Percentiles rank a stretch among this genome's conserved stretches.
Evolutionary conservation across 495 filamentous ascomycete genomes (phyloP).

Genomic region (Penicillium desertorum): DNA sequence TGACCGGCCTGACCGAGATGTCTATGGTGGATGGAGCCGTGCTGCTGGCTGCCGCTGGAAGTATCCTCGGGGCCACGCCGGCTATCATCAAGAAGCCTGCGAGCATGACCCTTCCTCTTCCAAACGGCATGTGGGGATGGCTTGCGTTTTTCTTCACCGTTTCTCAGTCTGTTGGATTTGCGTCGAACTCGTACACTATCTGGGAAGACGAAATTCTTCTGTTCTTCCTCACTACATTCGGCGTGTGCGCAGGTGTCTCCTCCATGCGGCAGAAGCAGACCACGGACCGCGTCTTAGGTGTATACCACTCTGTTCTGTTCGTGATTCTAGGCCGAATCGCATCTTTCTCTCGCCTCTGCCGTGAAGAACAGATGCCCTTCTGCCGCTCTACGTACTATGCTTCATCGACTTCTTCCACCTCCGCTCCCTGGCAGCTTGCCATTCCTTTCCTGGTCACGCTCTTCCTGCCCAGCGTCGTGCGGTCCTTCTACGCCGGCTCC

Average conservation of each 20-base stretch:
- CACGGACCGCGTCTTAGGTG: slow-evolving; percentile 66
- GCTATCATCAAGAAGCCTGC: slow-evolving; percentile 52
- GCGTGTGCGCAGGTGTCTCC: slow-evolving; percentile 64
- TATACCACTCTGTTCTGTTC: slow-evolving; percentile 83
- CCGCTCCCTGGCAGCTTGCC: slow-evolving; percentile 82
- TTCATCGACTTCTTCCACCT: slow-evolving; percentile 86
- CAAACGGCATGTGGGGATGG: slow-evolving; percentile 83
- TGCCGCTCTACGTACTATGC: slow-evolving; percentile 96
- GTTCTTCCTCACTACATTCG: slow-evolving; percentile 89
- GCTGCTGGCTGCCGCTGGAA: slow-evolving; percentile 57
- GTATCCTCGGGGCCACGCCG: slow-evolving; percentile 59
- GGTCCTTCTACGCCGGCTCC: slow-evolving; percentile 70
- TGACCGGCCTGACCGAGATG: slow-evolving; percentile 28
- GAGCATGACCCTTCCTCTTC: slow-evolving; percentile 59
- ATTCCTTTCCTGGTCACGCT: slow-evolving; percentile 76
- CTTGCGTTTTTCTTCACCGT: slow-evolving; percentile 76
- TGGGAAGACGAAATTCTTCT: slow-evolving; percentile 97
- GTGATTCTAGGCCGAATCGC: slow-evolving; percentile 76
- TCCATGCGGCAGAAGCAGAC: slow-evolving; percentile 66
- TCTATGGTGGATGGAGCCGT: slow-evolving; percentile 32
- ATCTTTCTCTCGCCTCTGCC: slow-evolving; percentile 88
- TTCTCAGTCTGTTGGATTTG: slow-evolving; percentile 84
- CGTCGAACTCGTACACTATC: slow-evolving; percentile 96
- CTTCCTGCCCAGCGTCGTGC: slow-evolving; percentile 73
- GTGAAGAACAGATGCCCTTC: slow-evolving; percentile 97